Evolutionary conservation across 805 yeast species (phyloP).

Genomic region (Kodamaea restingae): DNA sequence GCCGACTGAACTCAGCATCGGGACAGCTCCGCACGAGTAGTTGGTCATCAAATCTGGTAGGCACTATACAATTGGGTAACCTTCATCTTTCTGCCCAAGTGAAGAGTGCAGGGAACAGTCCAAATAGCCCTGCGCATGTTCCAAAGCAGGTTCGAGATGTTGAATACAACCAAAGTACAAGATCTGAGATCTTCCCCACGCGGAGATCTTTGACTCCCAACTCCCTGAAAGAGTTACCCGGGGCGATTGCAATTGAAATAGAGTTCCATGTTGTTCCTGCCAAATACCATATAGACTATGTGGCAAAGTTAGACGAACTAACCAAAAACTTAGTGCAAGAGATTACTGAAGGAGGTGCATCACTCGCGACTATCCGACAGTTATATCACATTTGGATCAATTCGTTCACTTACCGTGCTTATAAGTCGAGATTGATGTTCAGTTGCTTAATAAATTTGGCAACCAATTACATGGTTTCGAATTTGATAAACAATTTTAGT

Average conservation of each 20-base stretch:
- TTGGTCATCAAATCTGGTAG: not conserved
- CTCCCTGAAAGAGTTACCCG: conserved; percentile 8
- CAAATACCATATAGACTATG: conserved; percentile 5
- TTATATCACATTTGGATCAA: conserved; percentile 33
- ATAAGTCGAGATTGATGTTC: conserved; percentile 25
- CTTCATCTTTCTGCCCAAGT: not conserved
- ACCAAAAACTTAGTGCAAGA: conserved; percentile 12
- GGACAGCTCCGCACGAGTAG: not conserved
- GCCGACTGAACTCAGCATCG: not conserved
- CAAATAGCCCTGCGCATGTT: not conserved
- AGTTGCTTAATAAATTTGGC: conserved; percentile 36
- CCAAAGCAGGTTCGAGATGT: no score
- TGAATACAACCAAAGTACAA: no score
- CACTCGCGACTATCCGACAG: conserved; percentile 24
- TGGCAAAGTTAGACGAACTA: conserved; percentile 2
- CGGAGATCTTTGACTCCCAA: no score
- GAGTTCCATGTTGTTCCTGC: conserved; percentile 4
- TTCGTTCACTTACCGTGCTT: conserved; percentile 26
- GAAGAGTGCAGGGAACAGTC: not conserved
- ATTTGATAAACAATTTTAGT: conserved; percentile 17
- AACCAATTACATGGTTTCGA: conserved; percentile 36
- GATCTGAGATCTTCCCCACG: no score
- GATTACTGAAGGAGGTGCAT: conserved; percentile 23
- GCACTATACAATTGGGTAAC: not conserved
- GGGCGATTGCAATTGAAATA: conserved; percentile 7